phyloP scores from a whole-genome alignment of 129 eudicot species.

The Pittosporum tobira region DNA sequence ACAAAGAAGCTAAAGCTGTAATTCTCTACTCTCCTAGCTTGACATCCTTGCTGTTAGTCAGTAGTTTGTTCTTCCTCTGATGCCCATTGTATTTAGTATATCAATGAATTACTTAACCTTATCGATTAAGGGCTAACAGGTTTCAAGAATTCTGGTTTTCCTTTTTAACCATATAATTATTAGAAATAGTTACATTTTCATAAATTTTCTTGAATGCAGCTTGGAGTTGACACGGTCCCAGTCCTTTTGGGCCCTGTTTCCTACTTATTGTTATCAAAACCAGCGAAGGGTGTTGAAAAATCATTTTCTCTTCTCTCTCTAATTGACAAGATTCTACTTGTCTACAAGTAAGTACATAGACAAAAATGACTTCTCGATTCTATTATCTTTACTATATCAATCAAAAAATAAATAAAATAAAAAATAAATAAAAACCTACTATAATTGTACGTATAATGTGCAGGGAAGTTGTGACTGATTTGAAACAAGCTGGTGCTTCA shows the following conservation, averaged over 20 bases:
- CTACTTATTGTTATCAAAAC: conserved; percentile 60
- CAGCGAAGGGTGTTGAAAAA: conserved; percentile 69
- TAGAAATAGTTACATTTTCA: too few species aligned
- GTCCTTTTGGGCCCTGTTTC: conserved; percentile 71
- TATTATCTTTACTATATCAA: too few species aligned
- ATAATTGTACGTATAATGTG: background rate
- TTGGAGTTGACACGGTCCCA: conserved; percentile 69
- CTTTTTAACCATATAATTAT: background rate
- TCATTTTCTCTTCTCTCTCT: conserved; percentile 53
- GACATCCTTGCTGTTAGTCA: background rate
- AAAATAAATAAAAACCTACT: background rate
- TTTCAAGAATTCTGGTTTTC: background rate
- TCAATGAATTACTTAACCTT: background rate
- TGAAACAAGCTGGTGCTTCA: conserved; percentile 60
- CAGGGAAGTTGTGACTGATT: conserved; percentile 56
- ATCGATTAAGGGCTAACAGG: background rate
- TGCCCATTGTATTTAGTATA: background rate
- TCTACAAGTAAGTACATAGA: conserved; percentile 48
- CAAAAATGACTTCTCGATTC: background rate
- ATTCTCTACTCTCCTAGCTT: conserved; percentile 5
- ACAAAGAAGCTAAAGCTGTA: conserved; percentile 84
- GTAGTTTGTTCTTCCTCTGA: background rate
- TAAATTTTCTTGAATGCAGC: conserved; percentile 35
- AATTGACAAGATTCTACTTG: conserved; percentile 53
- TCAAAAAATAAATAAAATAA: background rate